Conservation (phyloP, 148 eudicot species). For the Spergularia marina region DNA sequence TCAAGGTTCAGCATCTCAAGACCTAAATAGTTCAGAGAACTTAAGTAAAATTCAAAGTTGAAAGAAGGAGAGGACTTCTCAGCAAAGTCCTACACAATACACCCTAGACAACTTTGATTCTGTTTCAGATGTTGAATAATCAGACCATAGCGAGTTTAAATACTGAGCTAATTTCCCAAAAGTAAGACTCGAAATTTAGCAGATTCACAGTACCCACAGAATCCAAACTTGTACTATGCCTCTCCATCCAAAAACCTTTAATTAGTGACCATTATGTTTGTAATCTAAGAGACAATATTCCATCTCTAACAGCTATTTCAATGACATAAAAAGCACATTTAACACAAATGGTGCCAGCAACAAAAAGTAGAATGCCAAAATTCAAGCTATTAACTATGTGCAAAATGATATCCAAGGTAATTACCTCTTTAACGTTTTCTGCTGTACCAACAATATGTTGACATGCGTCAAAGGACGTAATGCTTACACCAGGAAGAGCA, state of each 20-base stretch:
- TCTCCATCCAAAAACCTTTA: background rate
- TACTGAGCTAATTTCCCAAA: background rate
- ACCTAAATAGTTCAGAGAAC: background rate
- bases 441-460: slow-evolving; percentile 55
- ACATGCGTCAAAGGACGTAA: slow-evolving; percentile 38
- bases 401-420: background rate
- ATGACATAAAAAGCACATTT: background rate
- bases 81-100: background rate
- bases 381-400: background rate
- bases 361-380: background rate
- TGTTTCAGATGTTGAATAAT: background rate
- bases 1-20: no score
- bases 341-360: background rate
- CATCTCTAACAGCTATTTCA: background rate
- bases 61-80: background rate
- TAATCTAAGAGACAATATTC: background rate
- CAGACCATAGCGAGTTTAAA: background rate
- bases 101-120: background rate
- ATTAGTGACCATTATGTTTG: background rate
- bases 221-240: background rate
- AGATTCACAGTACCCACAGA: background rate
- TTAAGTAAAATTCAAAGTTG: background rate
- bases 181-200: background rate
- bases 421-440: slow-evolving; percentile 69
- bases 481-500: slow-evolving; percentile 41